Evolutionary conservation across 495 filamentous ascomycete species (phyloP), one percentile per base, ranked within the genome.

Genomic region (Penicillium goetzii): DNA sequence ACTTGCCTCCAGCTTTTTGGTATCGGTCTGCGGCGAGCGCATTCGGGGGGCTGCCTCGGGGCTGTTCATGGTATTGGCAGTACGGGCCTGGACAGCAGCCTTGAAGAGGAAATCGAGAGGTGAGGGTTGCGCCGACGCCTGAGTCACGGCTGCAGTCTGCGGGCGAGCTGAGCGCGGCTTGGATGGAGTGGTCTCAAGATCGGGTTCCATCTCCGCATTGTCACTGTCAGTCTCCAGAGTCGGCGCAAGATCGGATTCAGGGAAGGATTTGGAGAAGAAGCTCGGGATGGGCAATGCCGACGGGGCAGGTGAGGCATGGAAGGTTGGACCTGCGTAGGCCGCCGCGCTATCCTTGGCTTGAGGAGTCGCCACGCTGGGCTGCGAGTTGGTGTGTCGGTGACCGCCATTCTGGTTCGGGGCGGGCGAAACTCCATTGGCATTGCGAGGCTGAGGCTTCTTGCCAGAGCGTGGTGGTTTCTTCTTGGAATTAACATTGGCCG

Each of bases 261-360:
- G 88, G 14, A 92, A 80, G 0, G 92, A 89, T 59, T 89, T 93
- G n/a, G 90, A 90, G 57, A 97, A 85, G 73, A 97, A 97, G 72
- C 88, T 95, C 2, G 95, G 95, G 45, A 97, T 91, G 0, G 96
- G 96, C 6, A 99, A 84, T n/a, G 92, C 86, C 4, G 93, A 94
- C 2, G 96, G 90, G 3, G 93, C 93, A 15, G 95, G 95, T 2
- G 95, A 99, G 12, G 92, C 90, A 72, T 97, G 94, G 75, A 99
- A 99, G 0, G 92, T 96, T 17, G 93, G 91, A 17, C 95, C 95
- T 15, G 95, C 95, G 75, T 97, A 99, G 41, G 61, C 91, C 83
- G 36, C 55, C 26, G 62, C 84, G 72, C 70, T 73, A 30, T 78
- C 74, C 62, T 79, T 81, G 23, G 71, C n/a, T 47, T 80, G 83